Base-by-base conservation (phyloP, 2,329 filamentous ascomycete genomes). In the Pezicula neosporulosa region DNA sequence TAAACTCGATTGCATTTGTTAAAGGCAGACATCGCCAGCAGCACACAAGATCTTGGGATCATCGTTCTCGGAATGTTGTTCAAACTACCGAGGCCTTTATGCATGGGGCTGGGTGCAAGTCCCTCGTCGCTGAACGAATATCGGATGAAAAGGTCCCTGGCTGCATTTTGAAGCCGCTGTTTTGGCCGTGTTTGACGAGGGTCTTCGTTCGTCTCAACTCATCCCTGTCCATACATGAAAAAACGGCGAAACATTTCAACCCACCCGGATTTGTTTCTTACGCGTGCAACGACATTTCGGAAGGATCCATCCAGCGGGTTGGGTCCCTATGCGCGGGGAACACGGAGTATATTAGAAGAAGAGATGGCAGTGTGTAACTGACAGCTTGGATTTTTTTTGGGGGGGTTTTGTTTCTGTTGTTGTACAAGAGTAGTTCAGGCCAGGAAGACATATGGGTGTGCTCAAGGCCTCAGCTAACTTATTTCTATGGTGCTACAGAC, bases 401-500 rank as follows among this genome's bases (percentile, higher is more conserved):
- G n/a, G n/a, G n/a, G n/a, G 12, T 10, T 10, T 33, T 33, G 30
- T 33, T 13, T 13, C n/a, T 19, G 19, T 39, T 24, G 24, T 21
- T 42, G 24, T 42, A 24, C 39, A 42, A 42, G 18, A 42, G 18
- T 12, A 42, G 12, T 42, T 19, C 24, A 24, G 39, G 39, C 39
- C 39, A 42, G 39, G 18, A 42, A 42, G 24, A 19, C 18, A 42
- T 10, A 42, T 42, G 12, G 12, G 24, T 21, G 24, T 42, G 39
- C 39, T 16, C n/a, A 21, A 24, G 16, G 10, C 39, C n/a, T 44
- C 19, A 44, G 28, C 42, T 30, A 44, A 44, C 19, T 27, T 44
- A 16, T 53, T 28, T 59, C 56, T 58, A 60, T 62, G 45, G 27
- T 59, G 53, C 58, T 60, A 60, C 59, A 63, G 42, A 51, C 27